Evolutionary conservation across 2,329 filamentous ascomycete species (phyloP).

Genomic region (Colletotrichum aenigma): DNA sequence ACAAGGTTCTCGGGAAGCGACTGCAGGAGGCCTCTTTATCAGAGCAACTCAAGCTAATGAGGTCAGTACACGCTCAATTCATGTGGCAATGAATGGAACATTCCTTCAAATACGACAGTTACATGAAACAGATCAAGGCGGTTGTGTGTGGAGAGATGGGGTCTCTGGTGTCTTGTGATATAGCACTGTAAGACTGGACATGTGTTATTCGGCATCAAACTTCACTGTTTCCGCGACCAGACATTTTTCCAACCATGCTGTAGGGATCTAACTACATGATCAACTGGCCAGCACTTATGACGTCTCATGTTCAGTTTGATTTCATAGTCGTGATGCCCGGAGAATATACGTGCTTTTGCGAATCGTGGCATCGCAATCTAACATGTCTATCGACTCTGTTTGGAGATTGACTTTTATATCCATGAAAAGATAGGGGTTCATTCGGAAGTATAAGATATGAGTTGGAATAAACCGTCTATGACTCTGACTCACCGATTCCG

Average conservation of each 20-base stretch:
- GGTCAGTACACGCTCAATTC: not conserved
- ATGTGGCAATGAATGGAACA: not conserved
- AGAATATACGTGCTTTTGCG: not conserved
- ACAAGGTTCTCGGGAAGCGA: not conserved
- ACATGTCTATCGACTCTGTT: not conserved
- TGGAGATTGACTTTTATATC: not conserved
- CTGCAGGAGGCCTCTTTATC: not conserved
- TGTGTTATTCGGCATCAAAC: not conserved
- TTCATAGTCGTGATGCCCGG: not conserved
- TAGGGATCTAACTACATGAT: not conserved
- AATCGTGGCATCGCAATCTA: not conserved
- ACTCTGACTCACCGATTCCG: not conserved
- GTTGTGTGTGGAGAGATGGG: not conserved
- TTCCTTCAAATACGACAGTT: not conserved
- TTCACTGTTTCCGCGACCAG: not conserved
- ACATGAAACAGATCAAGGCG: not conserved
- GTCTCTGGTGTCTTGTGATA: not conserved
- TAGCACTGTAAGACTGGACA: not conserved
- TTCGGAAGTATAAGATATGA: not conserved
- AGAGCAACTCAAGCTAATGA: not conserved
- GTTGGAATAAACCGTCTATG: not conserved
- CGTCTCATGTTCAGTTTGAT: not conserved
- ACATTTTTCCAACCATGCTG: not conserved
- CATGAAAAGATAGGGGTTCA: rapidly evolving
- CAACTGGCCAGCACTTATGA: not conserved